Percentiles rank a stretch among this genome's conserved stretches.
Evolutionary conservation across 2,329 filamentous ascomycete species (phyloP).

Genomic region (Fusarium sambucinum): DNA sequence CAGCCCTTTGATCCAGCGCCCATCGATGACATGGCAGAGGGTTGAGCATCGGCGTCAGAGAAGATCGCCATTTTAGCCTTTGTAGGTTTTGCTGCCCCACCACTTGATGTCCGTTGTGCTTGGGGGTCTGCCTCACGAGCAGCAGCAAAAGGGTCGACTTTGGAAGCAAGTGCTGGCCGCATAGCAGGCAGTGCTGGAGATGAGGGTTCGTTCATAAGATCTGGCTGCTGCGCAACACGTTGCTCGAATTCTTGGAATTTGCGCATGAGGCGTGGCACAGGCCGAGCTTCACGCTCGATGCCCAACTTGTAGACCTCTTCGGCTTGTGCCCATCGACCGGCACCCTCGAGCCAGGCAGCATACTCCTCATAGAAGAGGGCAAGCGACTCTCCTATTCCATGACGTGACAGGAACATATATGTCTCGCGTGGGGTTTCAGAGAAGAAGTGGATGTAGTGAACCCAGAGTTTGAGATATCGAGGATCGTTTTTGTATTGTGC

Average conservation of each 20-base stretch:
- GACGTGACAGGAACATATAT: slow-evolving; percentile 89
- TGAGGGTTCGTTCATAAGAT: slow-evolving; percentile 74
- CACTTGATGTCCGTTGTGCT: slow-evolving; percentile 65
- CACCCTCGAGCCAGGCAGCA: slow-evolving; percentile 89
- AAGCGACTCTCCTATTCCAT: slow-evolving; percentile 86
- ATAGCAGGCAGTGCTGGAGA: slow-evolving; percentile 89
- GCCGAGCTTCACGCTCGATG: slow-evolving; percentile 87
- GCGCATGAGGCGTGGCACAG: slow-evolving; percentile 81
- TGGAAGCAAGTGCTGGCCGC: slow-evolving; percentile 85
- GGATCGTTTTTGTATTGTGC: slow-evolving; percentile 95
- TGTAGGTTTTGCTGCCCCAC: slow-evolving; percentile 70
- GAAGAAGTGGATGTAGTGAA: slow-evolving; percentile 93
- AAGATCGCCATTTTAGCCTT: slow-evolving; percentile 92
- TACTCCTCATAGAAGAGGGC: slow-evolving; percentile 98
- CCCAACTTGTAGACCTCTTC: slow-evolving; percentile 94
- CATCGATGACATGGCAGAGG: slow-evolving; percentile 67
- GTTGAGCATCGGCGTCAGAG: slow-evolving; percentile 76
- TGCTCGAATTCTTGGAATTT: slow-evolving; percentile 95
- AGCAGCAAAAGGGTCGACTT: slow-evolving; percentile 82
- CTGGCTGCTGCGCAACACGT: slow-evolving; percentile 74
- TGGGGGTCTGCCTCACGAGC: slow-evolving; percentile 73
- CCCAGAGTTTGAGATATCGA: slow-evolving; percentile 91
- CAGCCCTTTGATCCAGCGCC: slow-evolving; percentile 77
- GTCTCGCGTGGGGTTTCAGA: slow-evolving; percentile 93
- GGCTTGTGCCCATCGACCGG: slow-evolving; percentile 86